These are phyloP conservation scores for Fomitopsis serialis DNA, from an alignment of 768 basidiomycete genomes.

Conservation along the genomic window DNA sequence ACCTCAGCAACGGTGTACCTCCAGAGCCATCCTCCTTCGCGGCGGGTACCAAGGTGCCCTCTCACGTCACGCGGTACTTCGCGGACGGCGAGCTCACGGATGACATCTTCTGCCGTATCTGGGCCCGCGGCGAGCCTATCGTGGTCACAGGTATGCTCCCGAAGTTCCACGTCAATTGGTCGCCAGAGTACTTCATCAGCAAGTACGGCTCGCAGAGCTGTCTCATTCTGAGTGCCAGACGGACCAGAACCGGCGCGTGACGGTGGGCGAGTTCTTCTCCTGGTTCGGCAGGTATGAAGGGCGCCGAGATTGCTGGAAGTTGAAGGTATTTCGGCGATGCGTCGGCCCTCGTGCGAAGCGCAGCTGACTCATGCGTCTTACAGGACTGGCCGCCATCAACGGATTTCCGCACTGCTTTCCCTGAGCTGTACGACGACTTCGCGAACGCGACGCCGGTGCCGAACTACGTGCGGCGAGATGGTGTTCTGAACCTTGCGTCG, in stretches of 20 bases:
- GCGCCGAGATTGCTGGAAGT: conserved; percentile 58
- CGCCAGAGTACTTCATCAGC: conserved; percentile 73
- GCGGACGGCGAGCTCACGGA: conserved; percentile 46
- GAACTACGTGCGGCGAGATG: conserved; percentile 87
- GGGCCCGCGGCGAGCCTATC: conserved; percentile 71
- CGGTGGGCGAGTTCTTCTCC: conserved; percentile 75
- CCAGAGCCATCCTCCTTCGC: conserved; percentile 12
- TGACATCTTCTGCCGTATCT: conserved; percentile 59
- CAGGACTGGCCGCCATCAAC: conserved; percentile 91
- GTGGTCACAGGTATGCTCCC: conserved; percentile 64
- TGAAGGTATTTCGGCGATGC: conserved; percentile 48
- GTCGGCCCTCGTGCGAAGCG: neutral
- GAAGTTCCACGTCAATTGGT: conserved; percentile 71
- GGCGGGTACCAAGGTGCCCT: conserved; percentile 28
- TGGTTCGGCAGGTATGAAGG: conserved; percentile 66
- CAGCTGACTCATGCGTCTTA: neutral
- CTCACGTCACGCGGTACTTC: conserved; percentile 41
- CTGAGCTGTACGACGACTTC: conserved; percentile 85
- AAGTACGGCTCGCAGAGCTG: conserved; percentile 60
- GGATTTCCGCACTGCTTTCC: conserved; percentile 81
- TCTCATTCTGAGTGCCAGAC: conserved; percentile 82
- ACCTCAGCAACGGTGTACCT: conserved; percentile 5
- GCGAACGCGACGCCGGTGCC: conserved; percentile 79
- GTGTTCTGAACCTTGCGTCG: conserved; percentile 81
- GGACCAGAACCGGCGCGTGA: conserved; percentile 55